Evolutionary conservation across 2,329 filamentous ascomycete species (phyloP).

Genomic region (Neonectria sp.): DNA sequence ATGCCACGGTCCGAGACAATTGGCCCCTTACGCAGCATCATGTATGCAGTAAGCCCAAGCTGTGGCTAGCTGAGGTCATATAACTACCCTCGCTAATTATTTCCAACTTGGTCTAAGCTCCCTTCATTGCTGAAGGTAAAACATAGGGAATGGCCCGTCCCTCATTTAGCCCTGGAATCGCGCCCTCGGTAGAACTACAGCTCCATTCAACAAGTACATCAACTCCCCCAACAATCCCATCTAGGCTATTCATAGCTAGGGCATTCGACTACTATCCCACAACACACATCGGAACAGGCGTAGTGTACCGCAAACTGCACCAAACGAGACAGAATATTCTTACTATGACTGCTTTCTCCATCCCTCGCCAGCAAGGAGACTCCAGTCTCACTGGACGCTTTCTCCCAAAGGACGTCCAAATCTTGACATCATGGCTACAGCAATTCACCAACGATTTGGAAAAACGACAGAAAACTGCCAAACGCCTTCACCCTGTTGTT

Average conservation of each 20-base stretch:
- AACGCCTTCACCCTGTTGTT: not conserved
- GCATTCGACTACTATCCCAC: not conserved
- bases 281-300: not conserved
- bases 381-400: not conserved
- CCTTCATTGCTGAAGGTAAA: not conserved
- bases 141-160: not conserved
- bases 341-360: not conserved
- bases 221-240: not conserved
- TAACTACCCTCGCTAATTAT: not conserved
- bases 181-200: not conserved
- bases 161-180: not conserved
- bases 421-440: not conserved
- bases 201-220: not conserved
- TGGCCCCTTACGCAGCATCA: not conserved
- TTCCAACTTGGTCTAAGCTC: not conserved
- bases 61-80: not conserved
- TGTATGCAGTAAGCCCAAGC: not conserved
- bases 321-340: not conserved
- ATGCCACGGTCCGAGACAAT: not conserved
- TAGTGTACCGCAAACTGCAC: not conserved
- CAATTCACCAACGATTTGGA: not conserved
- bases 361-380: not conserved
- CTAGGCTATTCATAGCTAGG: not conserved
- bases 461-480: not conserved
- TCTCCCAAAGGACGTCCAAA: not conserved